phyloP scores from a whole-genome alignment of 305 asterid genomes.

The Fraxinus nigra region DNA sequence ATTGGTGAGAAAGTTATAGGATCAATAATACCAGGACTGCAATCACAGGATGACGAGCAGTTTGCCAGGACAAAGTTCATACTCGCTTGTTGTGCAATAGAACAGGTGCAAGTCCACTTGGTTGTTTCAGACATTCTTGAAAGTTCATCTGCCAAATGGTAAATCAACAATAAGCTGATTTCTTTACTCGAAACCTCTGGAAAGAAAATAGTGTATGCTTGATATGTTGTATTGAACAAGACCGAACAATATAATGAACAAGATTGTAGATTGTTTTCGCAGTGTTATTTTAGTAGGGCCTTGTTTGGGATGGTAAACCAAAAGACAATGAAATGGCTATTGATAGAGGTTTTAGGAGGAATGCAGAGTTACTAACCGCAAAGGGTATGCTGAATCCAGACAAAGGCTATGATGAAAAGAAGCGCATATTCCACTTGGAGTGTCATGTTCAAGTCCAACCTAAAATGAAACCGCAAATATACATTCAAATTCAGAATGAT shows the following conservation, averaged over 20 bases:
- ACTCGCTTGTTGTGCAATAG: constrained; percentile 35
- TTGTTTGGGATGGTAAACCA: background rate
- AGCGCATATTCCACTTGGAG: constrained; percentile 39
- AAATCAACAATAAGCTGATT: constrained; percentile 4
- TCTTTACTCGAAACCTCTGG: background rate
- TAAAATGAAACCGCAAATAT: constrained; percentile 26
- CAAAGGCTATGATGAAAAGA: constrained; percentile 39
- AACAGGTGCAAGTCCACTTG: constrained; percentile 85
- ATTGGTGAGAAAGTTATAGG: background rate
- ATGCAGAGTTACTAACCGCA: constrained; percentile 47
- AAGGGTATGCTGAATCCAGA: constrained; percentile 48
- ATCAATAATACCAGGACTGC: constrained; percentile 64
- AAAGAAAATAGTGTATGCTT: background rate
- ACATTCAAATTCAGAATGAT: background rate
- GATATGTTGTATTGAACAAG: background rate
- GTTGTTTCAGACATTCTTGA: constrained; percentile 34
- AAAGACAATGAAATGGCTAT: background rate
- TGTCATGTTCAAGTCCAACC: constrained; percentile 46
- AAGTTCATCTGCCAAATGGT: constrained; percentile 34
- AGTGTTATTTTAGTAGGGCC: background rate
- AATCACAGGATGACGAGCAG: constrained; percentile 83
- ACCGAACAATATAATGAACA: background rate
- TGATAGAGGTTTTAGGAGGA: constrained; percentile 1
- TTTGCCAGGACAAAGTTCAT: constrained; percentile 36
- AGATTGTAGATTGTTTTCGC: background rate